These are phyloP conservation scores for Neurospora terricola DNA, from an alignment of 495 filamentous ascomycete species.

Conservation along the genomic window DNA sequence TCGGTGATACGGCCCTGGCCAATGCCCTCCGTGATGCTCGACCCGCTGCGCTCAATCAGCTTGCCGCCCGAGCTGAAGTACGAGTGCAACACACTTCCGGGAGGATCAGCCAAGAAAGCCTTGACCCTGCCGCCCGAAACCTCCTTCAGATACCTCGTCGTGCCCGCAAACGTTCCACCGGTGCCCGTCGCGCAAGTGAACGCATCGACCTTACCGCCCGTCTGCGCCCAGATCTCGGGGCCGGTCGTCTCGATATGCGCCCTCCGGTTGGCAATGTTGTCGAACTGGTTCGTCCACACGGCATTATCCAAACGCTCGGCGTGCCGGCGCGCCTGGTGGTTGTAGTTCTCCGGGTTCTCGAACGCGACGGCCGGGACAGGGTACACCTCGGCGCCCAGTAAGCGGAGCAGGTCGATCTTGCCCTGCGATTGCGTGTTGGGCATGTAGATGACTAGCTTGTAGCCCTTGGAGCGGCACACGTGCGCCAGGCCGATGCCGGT, in stretches of 20 bases:
- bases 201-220: conserved; percentile 73
- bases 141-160: conserved; percentile 82
- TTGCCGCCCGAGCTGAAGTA: conserved; percentile 83
- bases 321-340: conserved; percentile 86
- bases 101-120: conserved; percentile 85
- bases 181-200: conserved; percentile 96
- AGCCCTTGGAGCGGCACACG: conserved; percentile 87
- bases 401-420: conserved; percentile 85
- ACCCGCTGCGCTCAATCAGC: conserved; percentile 68
- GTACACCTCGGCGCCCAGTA: conserved; percentile 93
- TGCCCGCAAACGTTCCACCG: conserved; percentile 81
- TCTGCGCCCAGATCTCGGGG: conserved; percentile 96
- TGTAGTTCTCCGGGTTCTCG: conserved; percentile 94
- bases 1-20: conserved; percentile 95
- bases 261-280: conserved; percentile 86
- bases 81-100: conserved; percentile 82
- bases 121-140: conserved; percentile 73
- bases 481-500: conserved; percentile 96
- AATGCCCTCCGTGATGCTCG: conserved; percentile 94
- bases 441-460: conserved; percentile 98
- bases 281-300: conserved; percentile 99
- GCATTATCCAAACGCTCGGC: conserved; percentile 80
- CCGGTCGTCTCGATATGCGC: conserved; percentile 96
- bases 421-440: conserved; percentile 96
- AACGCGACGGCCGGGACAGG: conserved; percentile 97